Evolutionary conservation across 305 asterid genomes (phyloP), one percentile per base, ranked within the genome.

Genomic region (Fraxinus platypoda): DNA sequence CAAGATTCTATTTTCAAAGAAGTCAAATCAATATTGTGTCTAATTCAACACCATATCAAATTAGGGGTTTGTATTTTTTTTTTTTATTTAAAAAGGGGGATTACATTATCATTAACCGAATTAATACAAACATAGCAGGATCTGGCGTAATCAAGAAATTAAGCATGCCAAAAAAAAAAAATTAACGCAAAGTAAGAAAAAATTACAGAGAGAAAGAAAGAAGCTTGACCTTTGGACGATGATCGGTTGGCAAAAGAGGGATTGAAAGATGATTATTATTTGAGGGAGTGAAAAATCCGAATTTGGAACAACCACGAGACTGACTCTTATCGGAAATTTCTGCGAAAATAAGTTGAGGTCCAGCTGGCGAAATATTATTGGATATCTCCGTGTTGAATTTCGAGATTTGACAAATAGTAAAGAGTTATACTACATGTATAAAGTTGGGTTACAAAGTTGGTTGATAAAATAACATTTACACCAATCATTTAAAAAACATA

Each of bases 191-290:
- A 62, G 15, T 8, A 64, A 64, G 33, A 23, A 25, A 64, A 64
- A 4, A 5, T 23, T 21, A 77, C 19, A 59, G n/a, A 43, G 33
- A 28, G 8, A 34, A 21, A 80, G 26, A 8, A 1, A 54, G 68
- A 80, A n/a, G 26, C 31, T 25, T 41, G 26, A 85, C 85, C 88
- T 76, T 43, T 23, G 11, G 62, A 62, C 34, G 28, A 41, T 12
- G 21, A 68, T 3, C 13, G 21, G 21, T 68, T 13, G 38, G 34
- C 37, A 15, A 4, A 13, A 6, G 21, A 68, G 2, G 37, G 74
- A 68, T 26, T 28, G 74, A 68, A 68, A 68, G 38, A 68, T 34
- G 19, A 11, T 66, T 26, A 26, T 3, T 26, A 26, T 66, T 11
- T 3, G 21, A 12, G 37, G 34, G 21, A 28, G 17, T 68, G 37